Percentiles rank a stretch among this genome's conserved stretches.
Evolutionary conservation across 2,329 filamentous ascomycete genomes (phyloP).

Genomic region (Aplosporella prunicola): DNA sequence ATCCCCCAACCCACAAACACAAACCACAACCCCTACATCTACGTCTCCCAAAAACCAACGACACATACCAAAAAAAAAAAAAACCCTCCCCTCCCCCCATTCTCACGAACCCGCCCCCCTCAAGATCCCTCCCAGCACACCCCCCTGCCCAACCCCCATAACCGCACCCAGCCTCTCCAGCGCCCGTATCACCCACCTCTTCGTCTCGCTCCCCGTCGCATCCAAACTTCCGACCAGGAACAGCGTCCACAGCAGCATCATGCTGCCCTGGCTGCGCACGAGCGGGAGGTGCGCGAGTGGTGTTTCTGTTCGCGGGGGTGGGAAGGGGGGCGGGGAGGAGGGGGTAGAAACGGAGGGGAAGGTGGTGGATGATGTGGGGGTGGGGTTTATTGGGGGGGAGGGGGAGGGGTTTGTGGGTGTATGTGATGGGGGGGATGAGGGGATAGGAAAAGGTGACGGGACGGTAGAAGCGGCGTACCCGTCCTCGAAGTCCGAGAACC

Average conservation of each 20-base stretch:
- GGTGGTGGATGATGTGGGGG: background rate
- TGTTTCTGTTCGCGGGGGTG: constrained; percentile 1
- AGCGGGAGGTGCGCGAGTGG: constrained; percentile 19
- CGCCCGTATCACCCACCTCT: constrained; percentile 25
- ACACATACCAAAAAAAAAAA: too few relatives aligned
- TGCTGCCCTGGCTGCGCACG: constrained; percentile 23
- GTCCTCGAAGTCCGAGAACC: background rate
- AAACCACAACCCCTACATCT: too few relatives aligned
- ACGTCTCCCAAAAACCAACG: too few relatives aligned
- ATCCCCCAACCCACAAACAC: too few relatives aligned
- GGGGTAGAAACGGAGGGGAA: background rate
- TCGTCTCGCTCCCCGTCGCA: constrained; percentile 17
- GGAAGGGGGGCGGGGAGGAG: background rate
- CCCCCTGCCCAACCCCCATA: constrained; percentile 26
- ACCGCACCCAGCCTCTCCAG: constrained; percentile 54
- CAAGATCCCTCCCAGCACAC: constrained; percentile 20
- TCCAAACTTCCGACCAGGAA: constrained; percentile 23
- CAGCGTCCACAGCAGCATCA: constrained; percentile 23
- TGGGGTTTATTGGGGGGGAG: too few relatives aligned
- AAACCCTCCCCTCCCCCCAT: too few relatives aligned
- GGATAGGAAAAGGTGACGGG: background rate
- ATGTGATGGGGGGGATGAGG: constrained; percentile 14
- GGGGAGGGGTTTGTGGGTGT: constrained; percentile 14
- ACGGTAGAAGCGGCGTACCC: background rate
- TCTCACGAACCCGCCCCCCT: too few relatives aligned